phyloP scores from a whole-genome alignment of 1,139 yeast species.

The Candida buenavistaensis region DNA sequence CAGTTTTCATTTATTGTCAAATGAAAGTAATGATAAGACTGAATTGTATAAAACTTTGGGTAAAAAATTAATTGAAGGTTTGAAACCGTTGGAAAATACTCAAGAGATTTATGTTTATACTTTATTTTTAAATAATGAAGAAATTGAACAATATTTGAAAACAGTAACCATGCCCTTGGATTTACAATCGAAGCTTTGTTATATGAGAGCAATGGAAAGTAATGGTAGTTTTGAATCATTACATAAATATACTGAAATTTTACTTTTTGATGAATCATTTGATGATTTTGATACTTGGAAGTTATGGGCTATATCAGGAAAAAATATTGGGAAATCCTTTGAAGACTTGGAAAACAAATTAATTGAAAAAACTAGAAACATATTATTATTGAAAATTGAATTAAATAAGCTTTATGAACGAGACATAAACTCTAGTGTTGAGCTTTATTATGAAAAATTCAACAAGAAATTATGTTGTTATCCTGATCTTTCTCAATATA shows the following conservation, averaged over 20 bases:
- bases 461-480: conserved; percentile 61
- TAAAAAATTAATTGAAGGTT: conserved; percentile 45
- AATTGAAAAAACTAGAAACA: conserved; percentile 49
- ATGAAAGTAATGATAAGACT: conserved; percentile 23
- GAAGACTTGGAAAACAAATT: conserved; percentile 27
- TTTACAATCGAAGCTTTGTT: conserved; percentile 56
- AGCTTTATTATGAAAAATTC: conserved; percentile 42
- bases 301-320: conserved; percentile 45
- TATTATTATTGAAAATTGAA: conserved; percentile 55
- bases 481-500: conserved; percentile 51
- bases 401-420: conserved; percentile 26
- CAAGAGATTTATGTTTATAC: conserved; percentile 63
- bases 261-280: conserved; percentile 44
- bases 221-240: conserved; percentile 43
- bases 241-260: conserved; percentile 27
- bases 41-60: conserved; percentile 59
- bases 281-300: conserved; percentile 68
- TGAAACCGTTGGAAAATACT: conserved; percentile 45
- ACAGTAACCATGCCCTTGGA: conserved; percentile 40
- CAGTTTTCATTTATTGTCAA: conserved; percentile 32
- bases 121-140: conserved; percentile 39
- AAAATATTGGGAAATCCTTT: conserved; percentile 25
- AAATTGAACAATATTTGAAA: conserved; percentile 30
- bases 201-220: conserved; percentile 45
- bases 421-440: conserved; percentile 25